Base-by-base conservation (phyloP, 1,284 basidiomycete genomes). In the Leucoagaricus sp. region DNA sequence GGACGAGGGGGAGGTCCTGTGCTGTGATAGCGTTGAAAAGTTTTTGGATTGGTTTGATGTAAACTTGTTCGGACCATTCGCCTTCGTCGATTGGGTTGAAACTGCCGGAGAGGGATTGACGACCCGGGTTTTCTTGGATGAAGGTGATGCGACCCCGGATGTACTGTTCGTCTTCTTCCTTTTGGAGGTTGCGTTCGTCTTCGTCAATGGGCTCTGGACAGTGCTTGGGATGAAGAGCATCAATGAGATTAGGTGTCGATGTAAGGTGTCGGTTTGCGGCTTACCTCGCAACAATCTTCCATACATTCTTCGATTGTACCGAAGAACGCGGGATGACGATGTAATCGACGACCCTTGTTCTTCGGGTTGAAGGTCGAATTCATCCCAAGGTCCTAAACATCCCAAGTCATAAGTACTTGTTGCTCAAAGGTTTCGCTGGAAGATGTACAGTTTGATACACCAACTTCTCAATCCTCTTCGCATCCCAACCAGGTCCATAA, bases 11-110 rank as follows among this genome's bases (percentile, higher is more conserved):
- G 1, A 70, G 68, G 57, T 85, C 77, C 31, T 72, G 65, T 1
- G 71, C 59, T 1, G 72, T 77, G 55, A 85, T 81, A n/a, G 81
- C 80, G 4, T 68, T 63, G 69, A 85, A 84, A 53, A 86, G 77
- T 58, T 77, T 74, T 59, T 80, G 78, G 0, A 75, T 76, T 13
- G 75, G 73, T 2, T 78, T 80, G 60, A 84, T 73, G 65, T 85
- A 86, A 2, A 79, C 81, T 57, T 82, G 80, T 40, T 75, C 80
- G 51, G 77, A 77, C 84, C 84, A 86, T 71, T 85, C 83, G 8
- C 82, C 83, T n/a, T 78, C 80, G 60, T 86, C 83, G 59, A 85
- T 84, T 0, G 84, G 84, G 52, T 83, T 80, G 73, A 86, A 86
- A 61, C 81, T 83, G 2, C 84, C 84, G 0, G 83, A 79, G 33